Evolutionary conservation across 148 eudicot species (phyloP).

Genomic region (Vaccinium vitisidaea): DNA sequence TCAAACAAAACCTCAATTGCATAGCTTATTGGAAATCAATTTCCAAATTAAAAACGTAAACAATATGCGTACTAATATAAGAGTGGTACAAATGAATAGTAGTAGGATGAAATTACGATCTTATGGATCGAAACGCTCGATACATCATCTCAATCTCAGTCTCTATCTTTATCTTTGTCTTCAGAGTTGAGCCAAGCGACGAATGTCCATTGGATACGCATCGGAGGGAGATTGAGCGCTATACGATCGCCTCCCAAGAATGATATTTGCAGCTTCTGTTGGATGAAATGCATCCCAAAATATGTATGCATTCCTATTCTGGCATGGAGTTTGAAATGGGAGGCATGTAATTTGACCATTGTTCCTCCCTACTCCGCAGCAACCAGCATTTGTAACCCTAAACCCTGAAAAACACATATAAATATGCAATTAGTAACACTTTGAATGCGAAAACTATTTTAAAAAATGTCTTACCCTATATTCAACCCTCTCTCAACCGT

Average conservation of each 20-base stretch:
- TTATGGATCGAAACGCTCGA: neutral
- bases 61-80: neutral
- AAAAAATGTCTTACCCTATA: neutral
- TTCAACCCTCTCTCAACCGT: neutral
- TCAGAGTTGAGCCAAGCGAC: constrained; percentile 45
- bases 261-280: constrained; percentile 53
- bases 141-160: neutral
- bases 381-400: constrained; percentile 67
- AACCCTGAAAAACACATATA: constrained; percentile 44
- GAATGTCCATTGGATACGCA: constrained; percentile 56
- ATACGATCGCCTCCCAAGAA: constrained; percentile 51
- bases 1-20: neutral
- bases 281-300: constrained; percentile 86
- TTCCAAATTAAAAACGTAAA: neutral
- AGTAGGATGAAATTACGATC: neutral
- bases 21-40: neutral
- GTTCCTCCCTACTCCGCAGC: constrained; percentile 92
- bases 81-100: neutral
- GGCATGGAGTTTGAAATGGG: constrained; percentile 53
- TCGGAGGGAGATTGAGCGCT: constrained; percentile 35
- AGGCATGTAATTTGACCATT: constrained; percentile 86
- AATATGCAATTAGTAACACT: neutral
- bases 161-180: neutral
- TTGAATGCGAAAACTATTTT: neutral
- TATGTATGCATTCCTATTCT: constrained; percentile 40